These are phyloP conservation scores for Globisporangium spiculum DNA, from an alignment of 352 stramenopile genomes.

Conservation along the genomic window DNA sequence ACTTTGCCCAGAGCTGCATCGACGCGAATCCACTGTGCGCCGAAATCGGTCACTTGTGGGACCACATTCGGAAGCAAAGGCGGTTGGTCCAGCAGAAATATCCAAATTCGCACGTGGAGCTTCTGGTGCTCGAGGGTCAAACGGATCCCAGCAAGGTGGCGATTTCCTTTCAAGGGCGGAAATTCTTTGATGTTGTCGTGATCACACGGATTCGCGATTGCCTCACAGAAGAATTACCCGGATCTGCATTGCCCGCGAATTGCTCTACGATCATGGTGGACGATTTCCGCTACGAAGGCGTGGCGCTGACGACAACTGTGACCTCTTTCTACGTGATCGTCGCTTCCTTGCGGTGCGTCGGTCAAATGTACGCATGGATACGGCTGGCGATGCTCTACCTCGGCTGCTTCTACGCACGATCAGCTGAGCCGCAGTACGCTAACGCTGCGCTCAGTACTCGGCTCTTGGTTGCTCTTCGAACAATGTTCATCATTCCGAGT, in stretches of 20 bases:
- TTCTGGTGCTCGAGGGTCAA: slow-evolving; percentile 21
- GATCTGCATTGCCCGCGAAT: not conserved
- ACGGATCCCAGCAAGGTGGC: slow-evolving; percentile 11
- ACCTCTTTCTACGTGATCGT: slow-evolving; percentile 5
- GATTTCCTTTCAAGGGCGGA: slow-evolving; percentile 17
- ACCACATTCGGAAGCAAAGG: slow-evolving; percentile 6
- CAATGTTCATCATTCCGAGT: slow-evolving; percentile 26
- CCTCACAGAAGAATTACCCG: not conserved
- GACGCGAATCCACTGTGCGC: slow-evolving; percentile 11
- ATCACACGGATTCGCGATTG: slow-evolving; percentile 4
- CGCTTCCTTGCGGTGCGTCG: slow-evolving; percentile 4
- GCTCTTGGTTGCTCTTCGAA: slow-evolving; percentile 9
- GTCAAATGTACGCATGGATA: slow-evolving; percentile 13
- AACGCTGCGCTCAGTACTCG: not conserved
- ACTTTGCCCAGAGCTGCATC: slow-evolving; percentile 36
- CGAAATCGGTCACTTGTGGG: slow-evolving; percentile 5
- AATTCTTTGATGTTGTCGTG: slow-evolving; percentile 19
- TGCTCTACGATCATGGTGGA: slow-evolving; percentile 13
- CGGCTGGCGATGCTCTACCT: slow-evolving; percentile 16
- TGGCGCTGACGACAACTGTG: slow-evolving; percentile 1
- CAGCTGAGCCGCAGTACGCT: not conserved
- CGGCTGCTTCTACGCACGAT: slow-evolving; percentile 14
- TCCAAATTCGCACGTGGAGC: slow-evolving; percentile 12
- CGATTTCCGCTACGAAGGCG: slow-evolving; percentile 17
- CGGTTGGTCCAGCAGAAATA: slow-evolving; percentile 3